Evolutionary conservation across 2,329 filamentous ascomycete genomes (phyloP), one percentile per base, ranked within the genome.

Genomic region (Hymenoscyphus scutula): DNA sequence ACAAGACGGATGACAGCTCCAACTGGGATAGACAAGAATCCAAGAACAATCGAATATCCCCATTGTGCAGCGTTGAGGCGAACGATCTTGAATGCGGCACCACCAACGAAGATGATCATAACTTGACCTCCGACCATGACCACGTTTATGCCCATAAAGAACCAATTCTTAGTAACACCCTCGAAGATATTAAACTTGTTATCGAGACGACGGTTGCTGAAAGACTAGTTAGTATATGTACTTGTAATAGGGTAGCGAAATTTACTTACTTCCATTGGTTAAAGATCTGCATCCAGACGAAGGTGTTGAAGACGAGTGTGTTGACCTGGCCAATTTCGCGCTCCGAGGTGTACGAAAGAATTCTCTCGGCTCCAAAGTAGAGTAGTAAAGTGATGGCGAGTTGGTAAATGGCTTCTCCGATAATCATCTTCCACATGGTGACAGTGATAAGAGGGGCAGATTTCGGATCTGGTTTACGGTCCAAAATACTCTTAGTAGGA

Each of bases 271-370:
- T 98, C 84, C 96, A 91, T 74, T 96, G 90, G 77, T 98, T 98
- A 81, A 98, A 98, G 70, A 98, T 96, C 72, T 98, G 94, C 93
- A 98, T 97, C 94, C 94, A 98, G 59, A 97, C 94, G 74, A 98
- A 98, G 0, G 92, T 95, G 80, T 98, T 98, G 83, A 98, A 98
- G 7, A 98, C 90, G 56, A 98, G 82, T 2, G 92, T 96, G 61
- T 87, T 81, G 64, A 96, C 81, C 70, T 90, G 81, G 15, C 68
- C 72, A 5, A 74, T 66, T 38, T 83, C 74, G 37, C 78, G 71
- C 32, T 81, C 76, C 3, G 77, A 74, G 15, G 82, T 74, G 68
- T 88, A 85, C 8, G 79, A 79, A n/a, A 91, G 80, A 15, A 91
- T 86, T 37, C 72, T 78, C 63, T 76, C 77, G 57, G 83, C 86